phyloP scores from a whole-genome alignment of 1,139 yeast species.

The Diutina ranongensis region DNA sequence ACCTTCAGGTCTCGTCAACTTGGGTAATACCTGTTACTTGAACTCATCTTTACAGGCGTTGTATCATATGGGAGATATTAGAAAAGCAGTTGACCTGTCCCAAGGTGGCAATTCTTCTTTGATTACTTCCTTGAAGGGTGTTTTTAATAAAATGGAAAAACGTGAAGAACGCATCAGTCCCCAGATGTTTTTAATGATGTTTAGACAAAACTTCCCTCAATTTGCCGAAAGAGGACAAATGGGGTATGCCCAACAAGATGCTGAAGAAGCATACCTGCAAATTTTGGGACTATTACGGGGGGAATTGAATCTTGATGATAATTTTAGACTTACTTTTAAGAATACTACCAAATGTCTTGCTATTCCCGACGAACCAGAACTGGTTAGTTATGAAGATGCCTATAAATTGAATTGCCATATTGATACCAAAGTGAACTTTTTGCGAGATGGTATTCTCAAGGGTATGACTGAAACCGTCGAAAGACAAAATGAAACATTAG shows the following conservation, averaged over 20 bases:
- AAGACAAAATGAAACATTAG: conserved; percentile 62
- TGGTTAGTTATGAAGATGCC: conserved; percentile 38
- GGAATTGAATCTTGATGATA: conserved; percentile 39
- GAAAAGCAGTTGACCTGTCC: conserved; percentile 17
- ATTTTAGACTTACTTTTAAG: conserved; percentile 55
- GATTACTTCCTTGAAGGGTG: conserved; percentile 21
- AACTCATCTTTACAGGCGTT: conserved; percentile 83
- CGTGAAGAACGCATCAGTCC: conserved; percentile 32
- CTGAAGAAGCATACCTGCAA: conserved; percentile 91
- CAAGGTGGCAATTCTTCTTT: conserved; percentile 9
- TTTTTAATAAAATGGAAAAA: conserved; percentile 40
- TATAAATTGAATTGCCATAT: conserved; percentile 83
- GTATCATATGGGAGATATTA: conserved; percentile 52
- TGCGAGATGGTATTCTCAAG: conserved; percentile 72
- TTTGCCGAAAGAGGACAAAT: conserved; percentile 75
- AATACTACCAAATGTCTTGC: conserved; percentile 50
- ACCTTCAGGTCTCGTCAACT: conserved; percentile 77
- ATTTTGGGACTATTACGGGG: conserved; percentile 45
- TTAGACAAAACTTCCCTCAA: conserved; percentile 70
- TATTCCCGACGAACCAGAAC: conserved; percentile 42
- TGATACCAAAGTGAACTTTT: conserved; percentile 70
- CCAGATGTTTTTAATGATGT: conserved; percentile 55
- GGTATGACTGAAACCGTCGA: conserved; percentile 71
- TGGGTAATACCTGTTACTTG: conserved; percentile 93
- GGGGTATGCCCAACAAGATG: conserved; percentile 87